phyloP scores from a whole-genome alignment of 1,284 basidiomycete species.

The Tilletia indica region DNA sequence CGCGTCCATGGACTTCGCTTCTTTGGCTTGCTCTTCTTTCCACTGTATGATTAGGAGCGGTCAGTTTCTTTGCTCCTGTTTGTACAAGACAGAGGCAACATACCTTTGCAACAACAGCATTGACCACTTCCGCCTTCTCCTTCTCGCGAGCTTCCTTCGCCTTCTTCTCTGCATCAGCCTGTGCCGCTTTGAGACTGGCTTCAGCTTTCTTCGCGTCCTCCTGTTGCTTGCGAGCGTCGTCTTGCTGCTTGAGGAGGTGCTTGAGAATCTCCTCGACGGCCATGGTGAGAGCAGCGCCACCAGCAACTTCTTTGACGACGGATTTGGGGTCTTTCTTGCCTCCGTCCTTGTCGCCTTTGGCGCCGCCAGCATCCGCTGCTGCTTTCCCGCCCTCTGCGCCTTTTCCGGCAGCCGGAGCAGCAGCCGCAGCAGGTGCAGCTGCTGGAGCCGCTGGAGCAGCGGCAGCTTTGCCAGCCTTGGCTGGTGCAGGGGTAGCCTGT shows the following conservation, averaged over 20 bases:
- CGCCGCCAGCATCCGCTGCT: constrained; percentile 29
- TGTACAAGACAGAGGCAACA: neutral
- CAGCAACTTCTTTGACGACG: constrained; percentile 34
- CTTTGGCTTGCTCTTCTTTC: constrained; percentile 18
- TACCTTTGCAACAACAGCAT: constrained; percentile 21
- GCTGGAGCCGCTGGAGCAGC: neutral
- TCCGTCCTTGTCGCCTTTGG: constrained; percentile 22
- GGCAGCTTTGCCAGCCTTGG: neutral
- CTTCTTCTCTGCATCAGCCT: constrained; percentile 21
- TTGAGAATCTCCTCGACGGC: constrained; percentile 51
- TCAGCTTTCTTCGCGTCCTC: neutral
- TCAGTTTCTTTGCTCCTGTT: neutral
- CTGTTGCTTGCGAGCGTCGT: constrained; percentile 28
- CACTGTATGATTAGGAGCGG: neutral
- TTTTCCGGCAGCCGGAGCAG: neutral
- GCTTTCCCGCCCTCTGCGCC: constrained; percentile 5
- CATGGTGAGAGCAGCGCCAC: constrained; percentile 34
- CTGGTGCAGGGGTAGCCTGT: constrained; percentile 5
- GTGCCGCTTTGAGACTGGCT: constrained; percentile 7
- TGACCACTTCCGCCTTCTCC: constrained; percentile 38
- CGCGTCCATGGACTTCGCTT: constrained; percentile 35
- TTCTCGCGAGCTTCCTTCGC: constrained; percentile 23
- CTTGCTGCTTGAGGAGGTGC: constrained; percentile 43
- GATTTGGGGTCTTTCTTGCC: constrained; percentile 30
- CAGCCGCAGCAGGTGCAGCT: neutral